phyloP scores from a whole-genome alignment of 768 basidiomycete genomes.

The Phanerochaete sordida region DNA sequence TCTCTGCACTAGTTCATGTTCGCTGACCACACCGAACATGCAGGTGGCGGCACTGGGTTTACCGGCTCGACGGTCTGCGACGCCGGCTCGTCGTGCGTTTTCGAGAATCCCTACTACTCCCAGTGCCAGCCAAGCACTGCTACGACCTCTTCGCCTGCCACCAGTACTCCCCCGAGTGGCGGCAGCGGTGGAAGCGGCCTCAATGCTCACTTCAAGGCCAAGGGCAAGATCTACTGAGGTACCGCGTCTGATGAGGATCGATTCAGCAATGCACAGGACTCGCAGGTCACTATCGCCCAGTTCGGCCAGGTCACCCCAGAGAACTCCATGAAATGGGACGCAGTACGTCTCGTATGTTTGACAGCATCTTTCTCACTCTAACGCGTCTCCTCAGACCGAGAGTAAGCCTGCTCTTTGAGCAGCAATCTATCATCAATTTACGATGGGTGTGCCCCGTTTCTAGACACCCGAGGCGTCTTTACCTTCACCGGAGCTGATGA shows the following conservation, averaged over 20 bases:
- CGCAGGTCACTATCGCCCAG: constrained; percentile 20
- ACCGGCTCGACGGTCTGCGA: constrained; percentile 5
- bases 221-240: constrained; percentile 27
- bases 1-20: background rate
- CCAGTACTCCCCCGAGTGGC: constrained; percentile 17
- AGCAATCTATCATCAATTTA: too few species aligned
- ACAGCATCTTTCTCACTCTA: background rate
- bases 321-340: constrained; percentile 34
- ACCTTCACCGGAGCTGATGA: constrained; percentile 27
- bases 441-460: too few species aligned
- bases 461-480: constrained; percentile 26
- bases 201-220: constrained; percentile 20
- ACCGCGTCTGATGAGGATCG: constrained; percentile 27
- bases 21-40: background rate
- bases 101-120: constrained; percentile 30
- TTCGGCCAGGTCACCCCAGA: constrained; percentile 31
- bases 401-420: constrained; percentile 13
- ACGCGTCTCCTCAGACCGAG: constrained; percentile 18
- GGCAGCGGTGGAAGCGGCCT: constrained; percentile 16
- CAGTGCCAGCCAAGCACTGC: constrained; percentile 29
- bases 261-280: constrained; percentile 24
- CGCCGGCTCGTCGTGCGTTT: constrained; percentile 30
- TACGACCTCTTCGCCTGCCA: constrained; percentile 12
- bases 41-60: constrained; percentile 15
- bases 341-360: constrained; percentile 10